These are phyloP conservation scores for Globisporangium carolinianum DNA, from an alignment of 352 stramenopile genomes.

Conservation along the genomic window DNA sequence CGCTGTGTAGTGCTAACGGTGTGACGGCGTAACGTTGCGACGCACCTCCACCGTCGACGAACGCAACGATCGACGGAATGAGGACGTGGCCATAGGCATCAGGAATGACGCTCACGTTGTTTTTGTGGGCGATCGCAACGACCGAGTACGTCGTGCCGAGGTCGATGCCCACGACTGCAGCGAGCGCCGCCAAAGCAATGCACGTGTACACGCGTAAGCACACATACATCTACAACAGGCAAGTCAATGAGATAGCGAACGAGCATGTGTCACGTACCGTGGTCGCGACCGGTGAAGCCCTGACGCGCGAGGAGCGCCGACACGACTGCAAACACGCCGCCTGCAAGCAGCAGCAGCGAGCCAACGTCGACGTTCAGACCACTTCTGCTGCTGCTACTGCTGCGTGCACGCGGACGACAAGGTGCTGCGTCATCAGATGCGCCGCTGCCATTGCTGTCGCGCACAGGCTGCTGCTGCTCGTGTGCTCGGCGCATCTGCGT, in stretches of 20 bases:
- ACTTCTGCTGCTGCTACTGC: neutral
- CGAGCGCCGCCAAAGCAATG: neutral
- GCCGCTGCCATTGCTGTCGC: too few species aligned
- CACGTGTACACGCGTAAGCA: neutral
- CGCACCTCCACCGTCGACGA: constrained; percentile 38
- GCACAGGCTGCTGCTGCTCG: too few species aligned
- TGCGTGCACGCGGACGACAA: neutral
- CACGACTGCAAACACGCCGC: constrained; percentile 27
- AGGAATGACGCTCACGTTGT: constrained; percentile 53
- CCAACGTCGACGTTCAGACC: constrained; percentile 16
- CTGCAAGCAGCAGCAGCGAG: constrained; percentile 38
- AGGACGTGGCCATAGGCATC: constrained; percentile 42
- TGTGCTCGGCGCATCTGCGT: neutral
- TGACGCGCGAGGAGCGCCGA: constrained; percentile 43
- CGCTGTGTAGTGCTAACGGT: too few species aligned
- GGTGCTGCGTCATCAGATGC: neutral
- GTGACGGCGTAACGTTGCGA: neutral
- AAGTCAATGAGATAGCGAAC: neutral
- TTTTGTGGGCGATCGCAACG: constrained; percentile 58
- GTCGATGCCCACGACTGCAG: constrained; percentile 58
- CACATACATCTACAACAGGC: neutral
- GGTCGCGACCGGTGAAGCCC: constrained; percentile 53
- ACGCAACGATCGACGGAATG: constrained; percentile 62
- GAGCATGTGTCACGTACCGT: constrained; percentile 18
- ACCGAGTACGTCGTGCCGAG: constrained; percentile 76